A percentile compares a stretch with the other conserved stretches of the same genome.
Conservation (phyloP, 352 stramenopile genomes). For the Phytophthora podocarpi region DNA sequence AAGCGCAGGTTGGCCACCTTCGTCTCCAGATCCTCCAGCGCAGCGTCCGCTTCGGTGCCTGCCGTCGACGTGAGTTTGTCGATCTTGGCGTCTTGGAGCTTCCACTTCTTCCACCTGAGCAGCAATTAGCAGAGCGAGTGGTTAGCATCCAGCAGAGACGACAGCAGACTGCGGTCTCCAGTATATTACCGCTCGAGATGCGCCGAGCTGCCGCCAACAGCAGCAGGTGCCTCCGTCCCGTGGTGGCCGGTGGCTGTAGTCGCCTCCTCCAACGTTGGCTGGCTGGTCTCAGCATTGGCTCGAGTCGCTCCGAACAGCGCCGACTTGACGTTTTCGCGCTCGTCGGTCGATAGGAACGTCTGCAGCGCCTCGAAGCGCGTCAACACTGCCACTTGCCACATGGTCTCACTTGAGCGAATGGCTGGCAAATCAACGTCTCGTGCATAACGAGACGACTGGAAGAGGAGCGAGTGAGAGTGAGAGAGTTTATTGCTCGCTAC, state of each 20-base stretch:
- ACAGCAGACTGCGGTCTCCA: neutral
- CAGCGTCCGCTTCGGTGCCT: constrained; percentile 12
- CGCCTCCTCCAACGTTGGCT: neutral
- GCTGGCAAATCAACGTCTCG: constrained; percentile 14
- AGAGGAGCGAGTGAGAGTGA: no score
- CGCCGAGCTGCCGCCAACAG: constrained; percentile 15
- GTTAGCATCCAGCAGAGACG: neutral
- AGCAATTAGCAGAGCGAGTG: constrained; percentile 3
- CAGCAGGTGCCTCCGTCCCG: neutral
- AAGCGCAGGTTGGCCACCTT: constrained; percentile 49
- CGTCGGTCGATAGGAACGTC: constrained; percentile 33
- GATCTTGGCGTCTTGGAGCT: constrained; percentile 59
- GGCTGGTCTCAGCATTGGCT: constrained; percentile 11
- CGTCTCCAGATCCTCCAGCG: constrained; percentile 25
- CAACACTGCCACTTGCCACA: constrained; percentile 48
- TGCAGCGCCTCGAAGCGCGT: constrained; percentile 47
- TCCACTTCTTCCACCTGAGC: constrained; percentile 69
- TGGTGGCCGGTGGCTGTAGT: neutral
- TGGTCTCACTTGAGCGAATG: constrained; percentile 15
- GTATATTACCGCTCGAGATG: constrained; percentile 62
- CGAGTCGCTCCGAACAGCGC: constrained; percentile 24
- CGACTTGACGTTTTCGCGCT: constrained; percentile 31
- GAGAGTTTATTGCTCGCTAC: constrained; percentile 14
- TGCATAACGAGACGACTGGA: constrained; percentile 14
- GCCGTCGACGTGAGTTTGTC: constrained; percentile 47